Evolutionary conservation across 2,329 filamentous ascomycete genomes (phyloP).

Genomic region (Ophiosphaerella narmari): DNA sequence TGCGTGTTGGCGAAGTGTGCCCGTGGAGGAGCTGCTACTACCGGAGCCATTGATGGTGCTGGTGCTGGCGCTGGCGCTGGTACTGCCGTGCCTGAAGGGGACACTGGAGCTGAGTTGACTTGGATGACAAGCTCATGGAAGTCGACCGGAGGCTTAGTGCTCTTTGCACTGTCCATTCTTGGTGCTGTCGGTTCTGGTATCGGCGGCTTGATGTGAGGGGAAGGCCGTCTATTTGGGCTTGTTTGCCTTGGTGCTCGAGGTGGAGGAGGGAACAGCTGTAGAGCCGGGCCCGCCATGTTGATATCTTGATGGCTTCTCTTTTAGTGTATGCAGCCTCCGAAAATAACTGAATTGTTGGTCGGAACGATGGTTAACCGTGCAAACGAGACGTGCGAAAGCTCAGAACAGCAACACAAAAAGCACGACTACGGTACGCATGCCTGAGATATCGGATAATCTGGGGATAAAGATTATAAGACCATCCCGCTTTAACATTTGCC

Average conservation of each 20-base stretch:
- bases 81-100: constrained; percentile 33
- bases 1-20: constrained; percentile 33
- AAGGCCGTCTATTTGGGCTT: constrained; percentile 35
- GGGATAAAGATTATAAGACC: constrained; percentile 42
- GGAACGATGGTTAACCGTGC: constrained; percentile 13
- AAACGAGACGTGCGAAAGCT: constrained; percentile 14
- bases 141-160: constrained; percentile 35
- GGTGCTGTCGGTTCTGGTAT: constrained; percentile 36
- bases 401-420: constrained; percentile 18
- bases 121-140: constrained; percentile 48
- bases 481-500: constrained; percentile 18
- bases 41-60: constrained; percentile 1
- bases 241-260: constrained; percentile 40
- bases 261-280: constrained; percentile 47
- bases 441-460: constrained; percentile 32
- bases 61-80: constrained; percentile 10
- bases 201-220: constrained; percentile 30
- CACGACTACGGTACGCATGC: constrained; percentile 22
- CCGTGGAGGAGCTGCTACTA: constrained; percentile 30
- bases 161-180: constrained; percentile 37
- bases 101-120: constrained; percentile 45
- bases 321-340: constrained; percentile 1
- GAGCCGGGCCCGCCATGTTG: constrained; percentile 41
- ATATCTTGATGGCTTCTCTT: constrained; percentile 2
- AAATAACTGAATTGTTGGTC: constrained; percentile 18